Conservation (phyloP, 1,284 basidiomycete genomes). For the Blastosporella zonata region DNA sequence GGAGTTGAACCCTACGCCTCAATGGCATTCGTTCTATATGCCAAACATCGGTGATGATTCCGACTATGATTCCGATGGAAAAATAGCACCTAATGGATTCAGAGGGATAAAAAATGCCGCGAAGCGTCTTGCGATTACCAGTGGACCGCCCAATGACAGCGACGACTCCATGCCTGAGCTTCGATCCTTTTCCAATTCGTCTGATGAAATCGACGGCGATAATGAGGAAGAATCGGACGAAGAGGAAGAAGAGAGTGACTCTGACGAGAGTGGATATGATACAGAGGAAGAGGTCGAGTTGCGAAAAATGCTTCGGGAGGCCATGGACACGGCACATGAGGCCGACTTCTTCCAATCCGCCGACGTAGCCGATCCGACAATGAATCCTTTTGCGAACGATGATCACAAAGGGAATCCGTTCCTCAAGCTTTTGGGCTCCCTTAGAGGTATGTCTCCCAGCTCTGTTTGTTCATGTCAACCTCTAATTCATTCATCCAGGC, state of each 20-base stretch:
- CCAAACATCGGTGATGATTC: conserved; percentile 25
- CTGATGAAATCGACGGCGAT: conserved; percentile 35
- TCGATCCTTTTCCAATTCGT: conserved; percentile 58
- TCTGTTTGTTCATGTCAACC: not conserved
- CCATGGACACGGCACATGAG: conserved; percentile 64
- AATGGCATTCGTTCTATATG: conserved; percentile 53
- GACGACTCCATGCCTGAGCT: conserved; percentile 61
- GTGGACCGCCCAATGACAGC: conserved; percentile 37
- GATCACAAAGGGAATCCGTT: conserved; percentile 70
- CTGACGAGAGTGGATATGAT: conserved; percentile 52
- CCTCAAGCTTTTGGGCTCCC: conserved; percentile 63
- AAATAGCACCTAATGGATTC: conserved; percentile 18
- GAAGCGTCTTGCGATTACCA: conserved; percentile 48
- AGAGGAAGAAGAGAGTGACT: conserved; percentile 33
- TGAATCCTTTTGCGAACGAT: conserved; percentile 38
- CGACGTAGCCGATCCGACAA: conserved; percentile 35
- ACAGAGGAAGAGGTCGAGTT: conserved; percentile 67
- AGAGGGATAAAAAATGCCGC: conserved; percentile 31
- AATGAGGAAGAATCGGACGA: conserved; percentile 38
- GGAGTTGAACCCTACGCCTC: conserved; percentile 48
- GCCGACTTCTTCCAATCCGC: conserved; percentile 52
- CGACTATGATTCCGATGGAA: conserved; percentile 32
- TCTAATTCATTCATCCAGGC: conserved; percentile 37
- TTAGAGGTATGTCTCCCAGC: conserved; percentile 50
- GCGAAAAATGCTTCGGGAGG: conserved; percentile 58